phyloP scores from a whole-genome alignment of 2,329 filamentous ascomycete genomes.

The Diaporthe caulivora region DNA sequence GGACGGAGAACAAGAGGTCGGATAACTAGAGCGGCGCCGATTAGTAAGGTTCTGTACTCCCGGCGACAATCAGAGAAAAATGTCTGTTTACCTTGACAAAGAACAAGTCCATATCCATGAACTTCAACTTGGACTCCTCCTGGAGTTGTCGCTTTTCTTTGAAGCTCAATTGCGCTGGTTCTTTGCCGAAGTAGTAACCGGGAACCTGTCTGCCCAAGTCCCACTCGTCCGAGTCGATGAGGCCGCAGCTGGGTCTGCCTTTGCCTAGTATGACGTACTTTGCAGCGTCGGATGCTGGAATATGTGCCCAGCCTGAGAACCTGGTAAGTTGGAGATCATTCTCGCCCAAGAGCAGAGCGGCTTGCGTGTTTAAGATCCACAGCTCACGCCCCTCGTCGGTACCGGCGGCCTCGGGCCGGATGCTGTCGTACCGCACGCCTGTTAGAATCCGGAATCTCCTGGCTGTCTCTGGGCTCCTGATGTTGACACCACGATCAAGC shows the following conservation, averaged over 20 bases:
- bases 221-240: slow-evolving; percentile 63
- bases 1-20: slow-evolving; percentile 71
- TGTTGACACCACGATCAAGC: slow-evolving; percentile 66
- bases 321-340: slow-evolving; percentile 71
- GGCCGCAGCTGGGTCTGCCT: slow-evolving; percentile 67
- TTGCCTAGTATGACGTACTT: slow-evolving; percentile 72
- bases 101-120: slow-evolving; percentile 72
- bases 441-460: slow-evolving; percentile 68
- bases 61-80: no score
- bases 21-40: slow-evolving; percentile 59
- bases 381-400: slow-evolving; percentile 71
- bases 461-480: slow-evolving; percentile 63
- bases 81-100: slow-evolving; percentile 70
- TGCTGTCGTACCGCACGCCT: slow-evolving; percentile 74
- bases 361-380: slow-evolving; percentile 75
- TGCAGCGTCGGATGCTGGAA: slow-evolving; percentile 64
- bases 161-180: slow-evolving; percentile 59
- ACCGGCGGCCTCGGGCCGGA: slow-evolving; percentile 64
- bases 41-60: slow-evolving; percentile 39
- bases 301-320: slow-evolving; percentile 71
- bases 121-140: slow-evolving; percentile 63
- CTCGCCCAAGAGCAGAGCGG: slow-evolving; percentile 73
- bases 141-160: slow-evolving; percentile 60
- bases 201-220: slow-evolving; percentile 67
- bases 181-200: slow-evolving; percentile 62